These are phyloP conservation scores for Cyberlindnera euphorbiiphila DNA, from an alignment of 805 yeast genomes.

Conservation along the genomic window DNA sequence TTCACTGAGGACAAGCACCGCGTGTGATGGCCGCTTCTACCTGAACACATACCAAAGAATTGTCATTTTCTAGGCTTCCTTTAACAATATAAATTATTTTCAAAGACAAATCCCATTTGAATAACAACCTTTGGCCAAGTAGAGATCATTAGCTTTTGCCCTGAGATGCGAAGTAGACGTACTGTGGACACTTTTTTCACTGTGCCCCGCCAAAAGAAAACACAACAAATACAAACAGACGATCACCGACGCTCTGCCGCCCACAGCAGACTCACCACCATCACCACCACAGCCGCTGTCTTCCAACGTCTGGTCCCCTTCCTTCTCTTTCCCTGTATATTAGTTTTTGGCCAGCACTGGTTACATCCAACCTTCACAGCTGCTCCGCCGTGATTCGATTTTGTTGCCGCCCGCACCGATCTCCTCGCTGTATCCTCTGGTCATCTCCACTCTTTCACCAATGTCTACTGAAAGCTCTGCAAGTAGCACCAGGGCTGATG, in stretches of 20 bases:
- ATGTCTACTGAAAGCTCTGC: slow-evolving; percentile 23
- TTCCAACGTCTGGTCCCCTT: not conserved
- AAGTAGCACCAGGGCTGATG: slow-evolving; percentile 12
- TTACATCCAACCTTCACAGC: too few relatives aligned
- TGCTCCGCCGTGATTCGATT: not conserved
- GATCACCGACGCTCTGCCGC: too few relatives aligned
- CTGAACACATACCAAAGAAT: too few relatives aligned
- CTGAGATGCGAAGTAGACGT: too few relatives aligned
- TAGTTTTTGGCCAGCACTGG: too few relatives aligned
- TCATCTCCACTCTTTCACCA: not conserved
- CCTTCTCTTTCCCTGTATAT: slow-evolving; percentile 2
- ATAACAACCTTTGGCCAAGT: too few relatives aligned
- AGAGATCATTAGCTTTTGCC: too few relatives aligned
- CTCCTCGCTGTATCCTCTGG: not conserved
- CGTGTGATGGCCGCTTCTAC: too few relatives aligned
- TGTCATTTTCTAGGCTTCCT: too few relatives aligned
- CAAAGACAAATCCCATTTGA: too few relatives aligned
- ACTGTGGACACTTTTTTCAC: not conserved
- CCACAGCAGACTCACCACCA: not conserved
- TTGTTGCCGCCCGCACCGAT: not conserved
- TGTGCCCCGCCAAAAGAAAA: slow-evolving; percentile 1
- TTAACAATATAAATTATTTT: too few relatives aligned
- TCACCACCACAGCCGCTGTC: not conserved
- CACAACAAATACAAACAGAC: not conserved
- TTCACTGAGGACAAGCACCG: too few relatives aligned